Evolutionary conservation across 495 filamentous ascomycete genomes (phyloP), one percentile per base, ranked within the genome.

Genomic region (Xylaria cubensis): DNA sequence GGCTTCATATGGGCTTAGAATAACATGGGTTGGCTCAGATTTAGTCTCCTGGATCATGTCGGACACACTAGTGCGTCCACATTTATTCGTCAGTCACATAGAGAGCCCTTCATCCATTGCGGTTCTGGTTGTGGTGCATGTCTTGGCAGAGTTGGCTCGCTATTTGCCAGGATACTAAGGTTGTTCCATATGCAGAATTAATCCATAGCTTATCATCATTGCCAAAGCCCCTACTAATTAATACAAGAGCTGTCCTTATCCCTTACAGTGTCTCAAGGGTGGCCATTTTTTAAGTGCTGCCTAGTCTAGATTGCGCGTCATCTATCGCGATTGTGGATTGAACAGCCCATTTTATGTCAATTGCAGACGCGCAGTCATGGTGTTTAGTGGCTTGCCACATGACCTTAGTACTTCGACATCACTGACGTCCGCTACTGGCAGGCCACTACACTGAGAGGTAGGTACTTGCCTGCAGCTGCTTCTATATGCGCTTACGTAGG

Each of bases 241-340:
- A 29, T 46, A 42, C 26, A 24, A 41, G 32, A 46, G 7, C 9
- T 61, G n/a, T 59, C 26, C 36, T 39, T 39, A 8, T 39, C 6
- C 6, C 36, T 46, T 58, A 32, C n/a, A 15, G 13, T 64, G 41
- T 10, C 10, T 13, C 48, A 44, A 51, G 21, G 29, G 3, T 66
- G 17, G 46, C 21, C 24, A 10, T 26, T 66, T 50, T 67, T 67
- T 67, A 21, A 24, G 12, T 67, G 65, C 50, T 67, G 65, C 65
- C 65, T 67, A 32, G 24, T 36, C n/a, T 55, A 10, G 65, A 55
- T 67, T 67, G 65, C 65, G 65, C 65, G 65, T 67, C 65, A 44
- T 53, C n/a, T 42, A 19, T 24, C 24, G 64, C 42, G 64, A 39
- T 67, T 67, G 64, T 51, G 64, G 64, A 29, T 39, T 66, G 12